Conservation (phyloP, 257 asterid genomes). For the Ajuga chamaepitys region DNA sequence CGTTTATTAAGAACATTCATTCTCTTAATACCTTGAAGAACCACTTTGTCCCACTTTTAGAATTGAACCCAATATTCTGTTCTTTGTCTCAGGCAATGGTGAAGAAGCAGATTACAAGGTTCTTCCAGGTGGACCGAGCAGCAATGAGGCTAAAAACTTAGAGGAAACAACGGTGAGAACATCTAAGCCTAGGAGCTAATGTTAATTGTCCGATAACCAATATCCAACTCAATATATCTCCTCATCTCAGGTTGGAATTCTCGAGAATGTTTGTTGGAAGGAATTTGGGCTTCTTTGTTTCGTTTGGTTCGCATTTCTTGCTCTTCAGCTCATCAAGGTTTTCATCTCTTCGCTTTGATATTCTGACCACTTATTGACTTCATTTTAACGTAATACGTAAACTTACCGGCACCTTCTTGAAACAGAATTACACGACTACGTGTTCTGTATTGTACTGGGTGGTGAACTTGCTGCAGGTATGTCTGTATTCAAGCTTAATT, state of each 20-base stretch:
- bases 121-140: slow-evolving; percentile 68
- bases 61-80: not conserved
- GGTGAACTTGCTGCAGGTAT: slow-evolving; percentile 89
- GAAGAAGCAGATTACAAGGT: slow-evolving; percentile 68
- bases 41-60: not conserved
- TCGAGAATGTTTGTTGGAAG: slow-evolving; percentile 89
- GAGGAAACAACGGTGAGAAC: slow-evolving; percentile 52
- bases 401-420: slow-evolving; percentile 18
- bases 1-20: slow-evolving; percentile 16
- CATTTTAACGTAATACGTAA: not conserved
- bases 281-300: slow-evolving; percentile 75
- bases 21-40: slow-evolving; percentile 4
- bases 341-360: not conserved
- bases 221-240: slow-evolving; percentile 8
- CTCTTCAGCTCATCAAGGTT: slow-evolving; percentile 76
- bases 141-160: slow-evolving; percentile 26
- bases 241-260: slow-evolving; percentile 51
- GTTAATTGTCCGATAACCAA: not conserved
- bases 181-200: not conserved
- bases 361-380: not conserved
- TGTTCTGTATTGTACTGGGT: slow-evolving; percentile 77
- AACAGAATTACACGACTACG: slow-evolving; percentile 55
- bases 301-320: slow-evolving; percentile 86
- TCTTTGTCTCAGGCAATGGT: slow-evolving; percentile 32
- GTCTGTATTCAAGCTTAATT: not conserved